Evolutionary conservation across 1,139 yeast species (phyloP).

Genomic region (Sugiyamaella japonica): DNA sequence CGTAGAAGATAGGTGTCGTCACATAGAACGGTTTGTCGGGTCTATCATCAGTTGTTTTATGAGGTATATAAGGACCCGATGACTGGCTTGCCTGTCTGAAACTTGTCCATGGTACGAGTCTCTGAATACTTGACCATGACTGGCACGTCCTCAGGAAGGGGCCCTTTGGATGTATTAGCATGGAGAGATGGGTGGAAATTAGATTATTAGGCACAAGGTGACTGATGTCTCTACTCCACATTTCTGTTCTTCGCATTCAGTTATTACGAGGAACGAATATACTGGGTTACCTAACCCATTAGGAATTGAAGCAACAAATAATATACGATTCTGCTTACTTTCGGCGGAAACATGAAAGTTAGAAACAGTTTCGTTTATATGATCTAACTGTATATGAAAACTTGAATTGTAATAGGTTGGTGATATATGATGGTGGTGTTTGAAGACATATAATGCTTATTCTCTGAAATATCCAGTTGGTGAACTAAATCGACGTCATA

Average conservation of each 20-base stretch:
- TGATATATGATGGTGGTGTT: neutral
- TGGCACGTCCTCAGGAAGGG: neutral
- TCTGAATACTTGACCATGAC: neutral
- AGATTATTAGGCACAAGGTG: neutral
- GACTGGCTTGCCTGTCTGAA: neutral
- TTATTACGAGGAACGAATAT: neutral
- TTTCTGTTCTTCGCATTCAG: neutral
- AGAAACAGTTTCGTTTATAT: too few relatives aligned
- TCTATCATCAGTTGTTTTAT: slow-evolving; percentile 1
- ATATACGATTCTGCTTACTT: too few relatives aligned
- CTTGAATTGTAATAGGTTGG: neutral
- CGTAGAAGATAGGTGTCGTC: slow-evolving; percentile 94
- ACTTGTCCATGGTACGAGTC: neutral
- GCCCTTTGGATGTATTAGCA: neutral
- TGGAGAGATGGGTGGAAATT: neutral
- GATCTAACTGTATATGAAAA: neutral
- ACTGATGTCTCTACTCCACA: neutral
- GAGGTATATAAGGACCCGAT: slow-evolving; percentile 2
- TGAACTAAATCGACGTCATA: too few relatives aligned
- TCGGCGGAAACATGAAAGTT: too few relatives aligned
- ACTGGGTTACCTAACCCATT: neutral
- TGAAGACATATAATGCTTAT: neutral
- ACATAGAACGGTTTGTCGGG: slow-evolving; percentile 49
- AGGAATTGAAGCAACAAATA: neutral
- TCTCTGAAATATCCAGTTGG: neutral